Evolutionary conservation across 2,329 filamentous ascomycete genomes (phyloP).

Genomic region (Cercospora citrullina): DNA sequence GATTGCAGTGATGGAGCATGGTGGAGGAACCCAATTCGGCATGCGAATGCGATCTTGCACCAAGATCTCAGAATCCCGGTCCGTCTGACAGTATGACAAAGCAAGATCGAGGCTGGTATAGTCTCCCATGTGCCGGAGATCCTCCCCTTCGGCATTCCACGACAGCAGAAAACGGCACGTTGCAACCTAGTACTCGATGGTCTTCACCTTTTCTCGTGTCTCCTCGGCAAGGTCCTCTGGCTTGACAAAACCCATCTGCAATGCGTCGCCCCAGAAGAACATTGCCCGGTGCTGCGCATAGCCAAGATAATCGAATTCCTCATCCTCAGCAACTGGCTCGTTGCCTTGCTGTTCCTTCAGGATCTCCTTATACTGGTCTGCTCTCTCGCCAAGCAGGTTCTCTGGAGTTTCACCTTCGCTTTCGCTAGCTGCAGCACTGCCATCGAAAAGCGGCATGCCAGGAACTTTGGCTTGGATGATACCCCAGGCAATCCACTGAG

Average conservation of each 20-base stretch:
- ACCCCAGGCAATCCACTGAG: constrained; percentile 93
- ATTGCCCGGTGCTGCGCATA: constrained; percentile 89
- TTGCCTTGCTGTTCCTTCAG: constrained; percentile 38
- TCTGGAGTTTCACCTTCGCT: constrained; percentile 32
- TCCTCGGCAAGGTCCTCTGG: constrained; percentile 72
- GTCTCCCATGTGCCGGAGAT: neutral
- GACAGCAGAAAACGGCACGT: neutral
- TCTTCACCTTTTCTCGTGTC: constrained; percentile 66
- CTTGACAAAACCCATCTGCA: constrained; percentile 72
- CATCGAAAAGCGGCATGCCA: constrained; percentile 59
- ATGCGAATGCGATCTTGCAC: neutral
- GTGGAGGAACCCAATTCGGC: neutral
- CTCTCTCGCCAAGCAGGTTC: constrained; percentile 36
- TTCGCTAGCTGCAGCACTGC: constrained; percentile 24
- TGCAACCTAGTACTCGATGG: constrained; percentile 60
- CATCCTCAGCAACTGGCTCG: constrained; percentile 58
- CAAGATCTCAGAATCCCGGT: neutral
- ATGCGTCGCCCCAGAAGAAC: constrained; percentile 92
- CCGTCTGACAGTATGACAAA: neutral
- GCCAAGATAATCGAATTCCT: constrained; percentile 88
- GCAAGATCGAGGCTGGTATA: neutral
- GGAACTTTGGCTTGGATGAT: constrained; percentile 91
- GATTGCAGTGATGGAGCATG: neutral
- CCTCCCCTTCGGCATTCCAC: neutral
- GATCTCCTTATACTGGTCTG: constrained; percentile 31